A percentile compares a stretch with the other conserved stretches of the same genome.
These are phyloP conservation scores for Russula foetens DNA, from an alignment of 768 basidiomycete species.

Conservation along the genomic window DNA sequence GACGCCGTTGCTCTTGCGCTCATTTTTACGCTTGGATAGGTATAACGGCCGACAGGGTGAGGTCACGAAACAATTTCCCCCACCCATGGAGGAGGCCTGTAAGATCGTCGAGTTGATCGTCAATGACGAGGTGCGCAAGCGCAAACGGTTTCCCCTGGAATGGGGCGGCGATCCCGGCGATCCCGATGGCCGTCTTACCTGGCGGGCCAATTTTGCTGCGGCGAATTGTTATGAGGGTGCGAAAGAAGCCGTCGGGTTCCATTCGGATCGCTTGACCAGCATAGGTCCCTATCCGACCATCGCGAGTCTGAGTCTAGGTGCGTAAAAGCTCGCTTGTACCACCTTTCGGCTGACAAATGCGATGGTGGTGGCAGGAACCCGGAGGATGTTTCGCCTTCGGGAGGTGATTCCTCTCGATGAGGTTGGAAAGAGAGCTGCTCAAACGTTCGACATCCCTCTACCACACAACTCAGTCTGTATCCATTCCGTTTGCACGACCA, in stretches of 20 bases:
- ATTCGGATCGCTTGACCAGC: constrained; percentile 75
- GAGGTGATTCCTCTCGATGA: constrained; percentile 69
- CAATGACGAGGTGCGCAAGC: constrained; percentile 57
- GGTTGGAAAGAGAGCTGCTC: constrained; percentile 44
- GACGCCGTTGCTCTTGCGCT: neutral
- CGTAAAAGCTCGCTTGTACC: constrained; percentile 13
- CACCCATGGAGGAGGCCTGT: constrained; percentile 75
- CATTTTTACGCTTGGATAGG: constrained; percentile 37
- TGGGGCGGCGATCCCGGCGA: constrained; percentile 38
- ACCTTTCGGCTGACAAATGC: neutral
- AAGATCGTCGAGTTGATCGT: constrained; percentile 59
- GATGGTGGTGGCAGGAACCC: constrained; percentile 37
- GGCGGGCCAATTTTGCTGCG: constrained; percentile 82
- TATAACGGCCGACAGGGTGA: constrained; percentile 68
- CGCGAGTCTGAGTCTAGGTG: constrained; percentile 75
- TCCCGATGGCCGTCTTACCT: constrained; percentile 27
- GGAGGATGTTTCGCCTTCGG: constrained; percentile 61
- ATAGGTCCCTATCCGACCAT: constrained; percentile 82
- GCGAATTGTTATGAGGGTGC: constrained; percentile 80
- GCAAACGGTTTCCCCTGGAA: constrained; percentile 55
- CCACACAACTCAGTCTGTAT: constrained; percentile 66
- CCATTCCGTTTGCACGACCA: neutral
- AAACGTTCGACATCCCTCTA: constrained; percentile 71
- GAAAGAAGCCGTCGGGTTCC: constrained; percentile 74
- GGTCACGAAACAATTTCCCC: constrained; percentile 48